Conservation (phyloP, 306 rosid species). For the Begonia masoniana region DNA sequence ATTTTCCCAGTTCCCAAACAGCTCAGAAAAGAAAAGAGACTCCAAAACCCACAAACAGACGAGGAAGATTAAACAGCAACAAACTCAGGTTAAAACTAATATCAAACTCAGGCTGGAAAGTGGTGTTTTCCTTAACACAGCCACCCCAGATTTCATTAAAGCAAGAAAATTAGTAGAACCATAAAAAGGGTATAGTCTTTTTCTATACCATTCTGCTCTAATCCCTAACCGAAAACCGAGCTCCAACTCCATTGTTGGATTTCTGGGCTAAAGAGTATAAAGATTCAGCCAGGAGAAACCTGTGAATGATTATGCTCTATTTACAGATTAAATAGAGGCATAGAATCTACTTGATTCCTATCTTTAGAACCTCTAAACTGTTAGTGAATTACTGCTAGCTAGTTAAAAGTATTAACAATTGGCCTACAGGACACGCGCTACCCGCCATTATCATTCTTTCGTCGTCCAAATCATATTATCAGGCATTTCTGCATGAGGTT, state of each 20-base stretch:
- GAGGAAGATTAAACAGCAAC: neutral
- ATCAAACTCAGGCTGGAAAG: constrained; percentile 28
- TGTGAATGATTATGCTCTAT: constrained; percentile 82
- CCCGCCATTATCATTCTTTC: constrained; percentile 34
- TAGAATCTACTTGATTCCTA: constrained; percentile 36
- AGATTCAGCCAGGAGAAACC: constrained; percentile 58
- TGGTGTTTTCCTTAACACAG: constrained; percentile 31
- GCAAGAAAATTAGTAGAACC: neutral
- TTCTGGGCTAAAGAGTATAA: constrained; percentile 64
- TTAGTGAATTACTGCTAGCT: constrained; percentile 56
- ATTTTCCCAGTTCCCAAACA: too few species aligned
- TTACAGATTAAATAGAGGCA: constrained; percentile 71
- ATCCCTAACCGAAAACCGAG: constrained; percentile 65
- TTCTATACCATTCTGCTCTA: constrained; percentile 53
- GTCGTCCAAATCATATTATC: constrained; percentile 69
- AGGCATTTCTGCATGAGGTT: constrained; percentile 31
- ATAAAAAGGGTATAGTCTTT: constrained; percentile 14
- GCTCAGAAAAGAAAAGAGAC: too few species aligned
- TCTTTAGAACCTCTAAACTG: constrained; percentile 33
- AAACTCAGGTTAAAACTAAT: constrained; percentile 7
- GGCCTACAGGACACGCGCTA: constrained; percentile 27
- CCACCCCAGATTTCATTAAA: constrained; percentile 18
- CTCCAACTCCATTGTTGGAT: constrained; percentile 78
- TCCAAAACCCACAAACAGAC: neutral
- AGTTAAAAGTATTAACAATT: constrained; percentile 73